Evolutionary conservation across 192 early-diverging fungal species (phyloP).

Genomic region (Linnemannia hyalina): DNA sequence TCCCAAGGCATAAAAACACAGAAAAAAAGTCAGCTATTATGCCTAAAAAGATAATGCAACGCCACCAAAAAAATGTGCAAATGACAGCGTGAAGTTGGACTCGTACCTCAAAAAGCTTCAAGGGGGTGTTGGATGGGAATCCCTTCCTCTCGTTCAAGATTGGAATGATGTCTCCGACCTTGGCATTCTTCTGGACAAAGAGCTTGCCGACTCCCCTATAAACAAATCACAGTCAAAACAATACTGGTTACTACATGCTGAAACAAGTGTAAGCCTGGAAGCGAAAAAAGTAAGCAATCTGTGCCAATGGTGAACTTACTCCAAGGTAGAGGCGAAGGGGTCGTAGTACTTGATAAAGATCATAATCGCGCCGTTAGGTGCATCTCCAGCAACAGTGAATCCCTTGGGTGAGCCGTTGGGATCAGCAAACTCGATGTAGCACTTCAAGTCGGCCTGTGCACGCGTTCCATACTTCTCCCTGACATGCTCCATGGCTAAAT

Average conservation of each 20-base stretch:
- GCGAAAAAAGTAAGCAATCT: not conserved
- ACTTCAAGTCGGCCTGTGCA: constrained; percentile 45
- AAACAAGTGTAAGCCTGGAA: not conserved
- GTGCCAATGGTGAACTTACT: constrained; percentile 57
- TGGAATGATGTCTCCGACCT: constrained; percentile 75
- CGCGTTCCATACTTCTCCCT: constrained; percentile 49
- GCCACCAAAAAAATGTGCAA: not conserved
- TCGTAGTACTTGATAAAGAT: constrained; percentile 93
- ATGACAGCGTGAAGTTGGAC: not conserved
- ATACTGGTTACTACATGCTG: not conserved
- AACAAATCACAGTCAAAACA: not conserved
- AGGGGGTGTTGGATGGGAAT: constrained; percentile 65
- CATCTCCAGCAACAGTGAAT: constrained; percentile 5
- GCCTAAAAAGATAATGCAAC: too few species aligned
- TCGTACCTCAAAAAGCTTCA: constrained; percentile 76
- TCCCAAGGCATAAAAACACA: not conserved
- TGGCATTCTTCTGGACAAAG: constrained; percentile 63
- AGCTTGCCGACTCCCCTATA: constrained; percentile 67
- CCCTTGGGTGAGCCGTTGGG: constrained; percentile 15
- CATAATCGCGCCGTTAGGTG: constrained; percentile 59
- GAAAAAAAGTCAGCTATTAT: not conserved
- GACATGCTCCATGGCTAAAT: constrained; percentile 57
- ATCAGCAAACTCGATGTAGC: constrained; percentile 54
- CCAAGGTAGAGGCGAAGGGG: constrained; percentile 68
- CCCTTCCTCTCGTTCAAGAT: constrained; percentile 65